Conservation (phyloP, 2,329 filamentous ascomycete genomes). For the Hysterium pulicare region DNA sequence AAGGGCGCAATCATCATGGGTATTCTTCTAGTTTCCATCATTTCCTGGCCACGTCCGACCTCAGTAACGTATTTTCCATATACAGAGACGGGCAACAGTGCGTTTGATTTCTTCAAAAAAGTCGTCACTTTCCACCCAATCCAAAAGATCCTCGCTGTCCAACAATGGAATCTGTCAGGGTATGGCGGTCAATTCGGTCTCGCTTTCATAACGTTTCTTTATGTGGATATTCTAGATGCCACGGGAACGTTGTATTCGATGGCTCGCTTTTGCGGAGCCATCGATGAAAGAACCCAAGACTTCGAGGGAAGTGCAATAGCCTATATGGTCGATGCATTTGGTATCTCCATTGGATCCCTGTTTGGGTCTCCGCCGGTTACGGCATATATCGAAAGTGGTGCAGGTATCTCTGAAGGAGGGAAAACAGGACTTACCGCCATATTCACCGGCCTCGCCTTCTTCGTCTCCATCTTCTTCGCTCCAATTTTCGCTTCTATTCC, state of each 20-base stretch:
- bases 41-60: conserved; percentile 80
- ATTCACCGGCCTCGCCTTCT: conserved; percentile 75
- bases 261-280: conserved; percentile 76
- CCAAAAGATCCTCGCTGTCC: conserved; percentile 62
- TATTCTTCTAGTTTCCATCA: conserved; percentile 79
- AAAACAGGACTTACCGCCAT: conserved; percentile 82
- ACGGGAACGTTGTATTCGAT: conserved; percentile 88
- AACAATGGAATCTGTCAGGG: conserved; percentile 67
- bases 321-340: conserved; percentile 78
- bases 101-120: conserved; percentile 83
- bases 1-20: conserved; percentile 84
- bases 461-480: conserved; percentile 83
- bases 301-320: conserved; percentile 83
- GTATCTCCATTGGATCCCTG: conserved; percentile 75
- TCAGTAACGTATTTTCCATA: conserved; percentile 79
- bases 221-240: conserved; percentile 84
- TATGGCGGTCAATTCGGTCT: conserved; percentile 75
- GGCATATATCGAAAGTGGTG: conserved; percentile 84
- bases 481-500: conserved; percentile 89
- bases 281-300: conserved; percentile 79
- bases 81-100: conserved; percentile 62
- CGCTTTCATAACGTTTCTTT: conserved; percentile 83
- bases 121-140: conserved; percentile 84
- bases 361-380: conserved; percentile 79
- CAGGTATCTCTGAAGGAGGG: conserved; percentile 83